These are phyloP conservation scores for Bolboschoenus planiculmis DNA, from an alignment of 176 grass and related monocot species.

Conservation along the genomic window DNA sequence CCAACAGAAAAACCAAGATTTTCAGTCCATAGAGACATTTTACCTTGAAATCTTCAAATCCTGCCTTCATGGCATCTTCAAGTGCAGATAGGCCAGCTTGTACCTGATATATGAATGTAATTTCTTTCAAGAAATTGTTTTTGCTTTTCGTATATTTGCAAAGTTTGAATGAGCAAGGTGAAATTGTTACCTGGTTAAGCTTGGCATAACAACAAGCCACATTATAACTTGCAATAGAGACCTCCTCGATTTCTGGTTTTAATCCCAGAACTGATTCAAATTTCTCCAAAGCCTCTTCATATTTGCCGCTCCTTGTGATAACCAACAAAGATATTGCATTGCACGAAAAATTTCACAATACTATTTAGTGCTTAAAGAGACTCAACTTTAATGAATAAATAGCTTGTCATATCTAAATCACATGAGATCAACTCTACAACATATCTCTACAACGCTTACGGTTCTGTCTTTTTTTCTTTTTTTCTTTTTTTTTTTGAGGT, in stretches of 20 bases:
- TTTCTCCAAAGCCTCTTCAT: constrained; percentile 88
- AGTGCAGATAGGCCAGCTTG: constrained; percentile 79
- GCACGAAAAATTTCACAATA: not conserved
- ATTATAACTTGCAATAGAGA: constrained; percentile 83
- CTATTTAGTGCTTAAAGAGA: not conserved
- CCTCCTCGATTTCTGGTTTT: constrained; percentile 54
- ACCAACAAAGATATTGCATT: not conserved
- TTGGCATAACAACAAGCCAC: constrained; percentile 94
- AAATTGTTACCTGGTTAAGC: constrained; percentile 55
- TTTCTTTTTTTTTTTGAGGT: not conserved
- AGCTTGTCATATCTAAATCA: not conserved
- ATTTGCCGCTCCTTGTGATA: constrained; percentile 46
- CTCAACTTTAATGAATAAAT: not conserved
- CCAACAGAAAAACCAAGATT: not conserved
- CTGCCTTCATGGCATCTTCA: constrained; percentile 73
- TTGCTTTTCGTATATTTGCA: not conserved
- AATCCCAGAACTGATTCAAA: constrained; percentile 89
- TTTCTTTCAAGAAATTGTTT: not conserved
- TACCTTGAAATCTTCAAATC: constrained; percentile 94
- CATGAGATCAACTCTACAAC: not conserved
- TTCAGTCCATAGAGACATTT: not conserved
- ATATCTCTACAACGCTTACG: not conserved
- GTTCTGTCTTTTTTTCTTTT: not conserved
- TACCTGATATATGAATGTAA: constrained; percentile 27
- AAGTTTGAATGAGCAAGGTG: not conserved